Percentiles rank a stretch among this genome's conserved stretches.
These are phyloP conservation scores for Quercus ilex DNA, from an alignment of 306 rosid genomes.

Conservation along the genomic window DNA sequence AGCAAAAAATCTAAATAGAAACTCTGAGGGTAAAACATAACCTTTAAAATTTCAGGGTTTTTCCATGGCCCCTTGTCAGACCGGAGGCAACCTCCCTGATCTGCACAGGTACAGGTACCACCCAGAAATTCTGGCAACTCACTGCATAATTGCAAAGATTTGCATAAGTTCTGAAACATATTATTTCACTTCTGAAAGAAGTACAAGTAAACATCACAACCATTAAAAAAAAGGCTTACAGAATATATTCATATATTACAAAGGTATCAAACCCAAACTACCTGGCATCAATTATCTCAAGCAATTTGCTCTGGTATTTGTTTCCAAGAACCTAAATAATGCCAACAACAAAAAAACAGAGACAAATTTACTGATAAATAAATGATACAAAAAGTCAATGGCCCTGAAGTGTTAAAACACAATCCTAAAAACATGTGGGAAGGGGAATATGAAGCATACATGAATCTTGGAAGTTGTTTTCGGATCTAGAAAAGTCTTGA, in stretches of 20 bases:
- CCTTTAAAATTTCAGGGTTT: constrained; percentile 90
- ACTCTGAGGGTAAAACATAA: constrained; percentile 18
- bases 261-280: constrained; percentile 30
- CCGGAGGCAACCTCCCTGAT: constrained; percentile 87
- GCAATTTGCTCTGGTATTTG: constrained; percentile 89
- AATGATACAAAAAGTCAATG: constrained; percentile 5
- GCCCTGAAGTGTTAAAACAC: neutral
- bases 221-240: neutral
- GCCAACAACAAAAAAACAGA: neutral
- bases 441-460: constrained; percentile 40
- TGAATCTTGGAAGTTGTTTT: constrained; percentile 94
- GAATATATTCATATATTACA: neutral
- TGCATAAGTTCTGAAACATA: constrained; percentile 11
- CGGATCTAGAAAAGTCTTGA: constrained; percentile 90
- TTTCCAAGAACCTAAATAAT: constrained; percentile 83
- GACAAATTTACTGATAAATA: neutral
- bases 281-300: constrained; percentile 93
- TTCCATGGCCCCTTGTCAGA: constrained; percentile 99
- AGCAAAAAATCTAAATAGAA: constrained; percentile 7
- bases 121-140: constrained; percentile 98
- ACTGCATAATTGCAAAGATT: constrained; percentile 44
- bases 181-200: constrained; percentile 5
- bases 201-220: neutral
- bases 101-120: constrained; percentile 86
- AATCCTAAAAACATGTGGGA: neutral